A percentile compares a stretch with the other conserved stretches of the same genome.
Conservation (phyloP, 1,284 basidiomycete genomes). For the Moesziomyces aphidis region DNA sequence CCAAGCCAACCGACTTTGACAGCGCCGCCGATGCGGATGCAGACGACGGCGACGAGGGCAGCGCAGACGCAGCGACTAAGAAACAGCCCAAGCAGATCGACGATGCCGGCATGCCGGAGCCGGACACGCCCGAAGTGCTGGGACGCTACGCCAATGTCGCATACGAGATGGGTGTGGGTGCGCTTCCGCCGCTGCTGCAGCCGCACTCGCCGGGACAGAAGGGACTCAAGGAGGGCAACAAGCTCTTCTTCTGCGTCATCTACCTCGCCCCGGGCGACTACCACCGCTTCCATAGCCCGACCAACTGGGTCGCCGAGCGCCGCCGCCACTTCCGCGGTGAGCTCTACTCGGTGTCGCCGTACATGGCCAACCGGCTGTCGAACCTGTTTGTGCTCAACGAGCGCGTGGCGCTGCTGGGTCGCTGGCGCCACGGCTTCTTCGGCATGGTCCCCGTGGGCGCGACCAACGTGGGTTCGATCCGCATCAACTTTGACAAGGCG, state of each 20-base stretch:
- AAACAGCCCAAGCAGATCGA: conserved; percentile 49
- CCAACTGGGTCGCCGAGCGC: conserved; percentile 96
- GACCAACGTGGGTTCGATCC: conserved; percentile 97
- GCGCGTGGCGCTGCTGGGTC: conserved; percentile 92
- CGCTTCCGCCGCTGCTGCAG: conserved; percentile 62
- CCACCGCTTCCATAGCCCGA: conserved; percentile 95
- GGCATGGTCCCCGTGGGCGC: conserved; percentile 97
- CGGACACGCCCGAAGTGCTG: conserved; percentile 65
- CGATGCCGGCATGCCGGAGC: conserved; percentile 64
- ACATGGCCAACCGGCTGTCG: conserved; percentile 89
- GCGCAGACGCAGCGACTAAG: conserved; percentile 62
- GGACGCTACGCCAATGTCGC: conserved; percentile 65
- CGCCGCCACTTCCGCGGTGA: conserved; percentile 96
- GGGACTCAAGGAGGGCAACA: conserved; percentile 73
- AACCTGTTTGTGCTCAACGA: conserved; percentile 98
- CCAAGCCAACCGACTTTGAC: background rate
- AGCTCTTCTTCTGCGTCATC: conserved; percentile 91
- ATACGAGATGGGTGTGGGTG: conserved; percentile 63
- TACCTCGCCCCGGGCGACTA: conserved; percentile 99
- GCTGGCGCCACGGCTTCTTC: conserved; percentile 96
- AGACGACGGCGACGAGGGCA: conserved; percentile 40
- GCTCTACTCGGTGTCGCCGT: conserved; percentile 95
- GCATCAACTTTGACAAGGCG: conserved; percentile 93
- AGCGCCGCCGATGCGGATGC: conserved; percentile 41
- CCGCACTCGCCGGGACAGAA: conserved; percentile 53